A percentile compares a stretch with the other conserved stretches of the same genome.
phyloP scores from a whole-genome alignment of 2,329 filamentous ascomycete species.

The Cytospora piceae region DNA sequence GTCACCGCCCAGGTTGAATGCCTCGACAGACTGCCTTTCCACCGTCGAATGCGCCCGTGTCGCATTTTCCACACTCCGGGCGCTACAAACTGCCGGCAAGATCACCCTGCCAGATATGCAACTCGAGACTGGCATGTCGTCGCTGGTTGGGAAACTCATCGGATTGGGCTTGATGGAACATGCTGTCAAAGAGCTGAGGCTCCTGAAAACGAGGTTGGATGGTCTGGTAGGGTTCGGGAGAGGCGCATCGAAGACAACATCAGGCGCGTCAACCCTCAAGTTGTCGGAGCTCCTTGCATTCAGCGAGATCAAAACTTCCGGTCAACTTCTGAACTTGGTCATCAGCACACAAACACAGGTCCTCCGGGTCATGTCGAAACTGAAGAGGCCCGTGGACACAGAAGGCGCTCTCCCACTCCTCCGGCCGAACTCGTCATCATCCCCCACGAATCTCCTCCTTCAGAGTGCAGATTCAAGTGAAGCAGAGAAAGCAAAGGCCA shows the following conservation, averaged over 20 bases:
- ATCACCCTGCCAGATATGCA: conserved; percentile 65
- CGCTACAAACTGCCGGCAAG: conserved; percentile 57
- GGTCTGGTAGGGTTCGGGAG: conserved; percentile 35
- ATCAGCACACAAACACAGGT: conserved; percentile 67
- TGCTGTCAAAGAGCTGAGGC: conserved; percentile 68
- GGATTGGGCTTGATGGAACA: conserved; percentile 67
- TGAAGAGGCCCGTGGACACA: conserved; percentile 62
- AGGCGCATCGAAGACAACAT: conserved; percentile 39
- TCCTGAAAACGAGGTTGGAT: conserved; percentile 68
- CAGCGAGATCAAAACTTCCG: conserved; percentile 46
- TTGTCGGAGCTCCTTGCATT: conserved; percentile 68
- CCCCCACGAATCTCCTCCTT: conserved; percentile 61
- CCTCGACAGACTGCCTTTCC: conserved; percentile 54
- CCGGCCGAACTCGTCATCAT: conserved; percentile 54
- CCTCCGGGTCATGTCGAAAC: conserved; percentile 63
- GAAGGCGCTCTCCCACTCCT: conserved; percentile 62
- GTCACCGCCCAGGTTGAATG: conserved; percentile 33
- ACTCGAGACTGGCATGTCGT: conserved; percentile 73
- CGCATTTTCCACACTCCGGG: conserved; percentile 68
- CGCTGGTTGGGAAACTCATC: conserved; percentile 68
- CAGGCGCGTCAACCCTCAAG: conserved; percentile 39
- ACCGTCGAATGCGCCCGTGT: conserved; percentile 70
- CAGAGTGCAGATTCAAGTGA: conserved; percentile 47
- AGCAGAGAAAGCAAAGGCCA: conserved; percentile 58
- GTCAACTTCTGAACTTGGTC: conserved; percentile 56